These are phyloP conservation scores for Globisporangium yorkense DNA, from an alignment of 352 stramenopile species.

Conservation along the genomic window DNA sequence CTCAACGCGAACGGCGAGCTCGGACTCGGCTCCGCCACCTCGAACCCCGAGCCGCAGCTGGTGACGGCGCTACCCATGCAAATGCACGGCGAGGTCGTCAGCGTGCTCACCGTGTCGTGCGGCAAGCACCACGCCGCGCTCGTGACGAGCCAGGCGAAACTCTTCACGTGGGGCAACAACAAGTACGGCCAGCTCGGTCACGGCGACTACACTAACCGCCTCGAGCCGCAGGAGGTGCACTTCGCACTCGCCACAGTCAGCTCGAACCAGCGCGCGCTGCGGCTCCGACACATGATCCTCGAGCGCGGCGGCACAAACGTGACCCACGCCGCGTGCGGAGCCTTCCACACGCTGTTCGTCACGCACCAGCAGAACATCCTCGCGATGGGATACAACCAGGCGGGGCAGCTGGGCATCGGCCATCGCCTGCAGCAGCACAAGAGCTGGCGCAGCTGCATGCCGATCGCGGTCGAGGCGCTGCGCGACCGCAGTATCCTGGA, in stretches of 20 bases:
- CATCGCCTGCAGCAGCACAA: constrained; percentile 57
- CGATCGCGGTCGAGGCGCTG: constrained; percentile 39
- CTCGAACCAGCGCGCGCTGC: constrained; percentile 42
- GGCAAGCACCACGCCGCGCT: constrained; percentile 69
- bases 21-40: constrained; percentile 31
- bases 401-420: constrained; percentile 58
- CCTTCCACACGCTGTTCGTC: constrained; percentile 67
- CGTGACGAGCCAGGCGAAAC: constrained; percentile 43
- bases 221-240: constrained; percentile 44
- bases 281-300: constrained; percentile 52
- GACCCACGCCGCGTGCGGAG: constrained; percentile 58
- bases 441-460: constrained; percentile 63
- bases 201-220: constrained; percentile 39
- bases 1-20: constrained; percentile 55
- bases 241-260: constrained; percentile 38
- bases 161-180: constrained; percentile 77
- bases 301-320: constrained; percentile 47
- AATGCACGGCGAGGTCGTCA: constrained; percentile 29
- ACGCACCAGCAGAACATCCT: constrained; percentile 75
- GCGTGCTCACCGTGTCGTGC: constrained; percentile 45
- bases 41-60: constrained; percentile 27
- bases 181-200: constrained; percentile 68
- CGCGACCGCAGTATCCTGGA: constrained; percentile 60
- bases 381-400: constrained; percentile 77
- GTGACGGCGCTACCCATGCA: constrained; percentile 29